Evolutionary conservation across 352 stramenopile genomes (phyloP), one percentile per base, ranked within the genome.

Genomic region (Globisporangium echinulatum): DNA sequence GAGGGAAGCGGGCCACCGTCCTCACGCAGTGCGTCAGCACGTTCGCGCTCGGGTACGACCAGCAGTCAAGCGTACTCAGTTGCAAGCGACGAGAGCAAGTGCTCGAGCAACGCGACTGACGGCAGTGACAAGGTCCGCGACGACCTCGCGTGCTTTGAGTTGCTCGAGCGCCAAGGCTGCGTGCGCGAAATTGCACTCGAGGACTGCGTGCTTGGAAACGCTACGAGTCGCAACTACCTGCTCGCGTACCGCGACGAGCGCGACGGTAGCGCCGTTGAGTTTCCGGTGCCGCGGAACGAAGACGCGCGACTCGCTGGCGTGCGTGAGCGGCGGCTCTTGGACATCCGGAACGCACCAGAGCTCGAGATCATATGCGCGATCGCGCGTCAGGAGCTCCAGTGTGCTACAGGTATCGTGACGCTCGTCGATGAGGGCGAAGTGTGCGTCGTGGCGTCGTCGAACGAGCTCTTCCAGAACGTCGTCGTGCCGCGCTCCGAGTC

Each of bases 301-400:
- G 50, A 58, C 11, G 39, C 61, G 19, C 71, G 80, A 2, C 42
- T 87, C 47, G 50, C 71, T 9, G 70, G 59, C 42, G 73, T 87
- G 47, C 53, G 74, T 25, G 52, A 70, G 13, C 58, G 68, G 14
- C 74, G 70, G 47, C 57, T 77, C 36, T 70, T 62, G 13, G 58
- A 70, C 37, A 72, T 88, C 48, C 72, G 64, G 61, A 64, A 80
- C 53, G 66, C 79, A n/a, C 70, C 77, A 3, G 81, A 90, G 50
- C 71, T 90, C 17, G 67, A 75, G n/a, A 58, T 87, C 47, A 68
- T 90, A 39, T 90, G 81, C 54, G 63, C 75, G 10, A 68, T 90
- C 42, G 77, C 76, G 25, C 63, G 67, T 25, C 63, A 58, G 14
- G 78, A 88, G 54, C 59, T 89, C 9, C 51, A 75, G 49, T 88